Conservation (phyloP, 2,329 filamentous ascomycete species). For the Scedosporium boydii region DNA sequence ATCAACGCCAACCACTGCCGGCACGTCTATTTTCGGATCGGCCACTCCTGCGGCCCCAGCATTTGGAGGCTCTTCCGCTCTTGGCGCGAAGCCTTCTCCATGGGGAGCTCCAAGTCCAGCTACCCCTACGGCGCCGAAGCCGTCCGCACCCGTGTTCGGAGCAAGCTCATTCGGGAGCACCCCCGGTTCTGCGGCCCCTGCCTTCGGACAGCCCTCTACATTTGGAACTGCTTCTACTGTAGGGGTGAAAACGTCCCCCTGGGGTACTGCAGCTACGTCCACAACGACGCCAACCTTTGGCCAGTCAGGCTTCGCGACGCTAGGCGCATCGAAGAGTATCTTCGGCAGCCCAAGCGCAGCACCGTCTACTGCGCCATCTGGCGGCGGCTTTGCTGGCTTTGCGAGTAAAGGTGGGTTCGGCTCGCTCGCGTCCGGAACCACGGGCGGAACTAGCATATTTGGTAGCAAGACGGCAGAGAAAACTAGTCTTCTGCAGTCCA, state of each 20-base stretch:
- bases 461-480: constrained; percentile 12
- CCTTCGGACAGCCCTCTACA: constrained; percentile 27
- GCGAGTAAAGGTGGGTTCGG: constrained; percentile 46
- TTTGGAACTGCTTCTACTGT: constrained; percentile 44
- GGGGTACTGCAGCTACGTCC: constrained; percentile 28
- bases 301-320: constrained; percentile 28
- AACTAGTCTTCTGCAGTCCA: constrained; percentile 16
- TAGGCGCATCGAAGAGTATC: constrained; percentile 20
- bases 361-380: constrained; percentile 17
- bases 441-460: constrained; percentile 17
- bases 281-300: constrained; percentile 38
- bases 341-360: constrained; percentile 25
- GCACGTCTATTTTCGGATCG: constrained; percentile 31
- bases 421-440: constrained; percentile 28
- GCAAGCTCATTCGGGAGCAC: constrained; percentile 32
- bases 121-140: constrained; percentile 18
- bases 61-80: constrained; percentile 36
- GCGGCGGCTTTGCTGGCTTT: constrained; percentile 45
- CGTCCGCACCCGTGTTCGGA: constrained; percentile 31
- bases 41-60: constrained; percentile 26
- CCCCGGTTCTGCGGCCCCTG: constrained; percentile 21
- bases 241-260: constrained; percentile 42
- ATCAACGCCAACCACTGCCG: constrained; percentile 8
- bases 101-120: constrained; percentile 33
- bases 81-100: constrained; percentile 42